phyloP scores from a whole-genome alignment of 1,284 basidiomycete species.

The Earliella scabrosa region DNA sequence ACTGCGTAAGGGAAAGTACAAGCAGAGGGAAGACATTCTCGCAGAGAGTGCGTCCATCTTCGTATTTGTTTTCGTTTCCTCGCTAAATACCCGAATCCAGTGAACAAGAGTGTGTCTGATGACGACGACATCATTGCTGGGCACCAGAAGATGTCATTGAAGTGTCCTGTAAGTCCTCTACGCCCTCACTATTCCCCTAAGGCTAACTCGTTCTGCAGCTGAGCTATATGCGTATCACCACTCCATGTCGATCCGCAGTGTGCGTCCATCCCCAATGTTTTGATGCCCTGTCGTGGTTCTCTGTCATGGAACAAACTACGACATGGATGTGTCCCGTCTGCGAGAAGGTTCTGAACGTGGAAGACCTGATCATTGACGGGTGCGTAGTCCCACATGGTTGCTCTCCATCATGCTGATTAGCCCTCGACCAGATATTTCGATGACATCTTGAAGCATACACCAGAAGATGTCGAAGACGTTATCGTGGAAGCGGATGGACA shows the following conservation, averaged over 20 bases:
- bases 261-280: slow-evolving; percentile 97
- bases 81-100: slow-evolving; percentile 41
- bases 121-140: slow-evolving; percentile 92
- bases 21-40: slow-evolving; percentile 68
- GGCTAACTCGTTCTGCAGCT: slow-evolving; percentile 52
- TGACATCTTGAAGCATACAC: slow-evolving; percentile 76
- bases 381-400: slow-evolving; percentile 42
- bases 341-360: slow-evolving; percentile 76
- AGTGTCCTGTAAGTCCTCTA: slow-evolving; percentile 78
- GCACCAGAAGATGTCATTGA: slow-evolving; percentile 86
- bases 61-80: not conserved
- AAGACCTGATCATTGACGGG: slow-evolving; percentile 93
- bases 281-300: slow-evolving; percentile 93
- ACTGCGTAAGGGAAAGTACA: slow-evolving; percentile 69
- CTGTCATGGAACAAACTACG: slow-evolving; percentile 95
- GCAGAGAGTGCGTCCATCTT: slow-evolving; percentile 69
- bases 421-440: slow-evolving; percentile 73
- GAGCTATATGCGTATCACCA: slow-evolving; percentile 86
- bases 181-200: not conserved
- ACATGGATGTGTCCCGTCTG: slow-evolving; percentile 98
- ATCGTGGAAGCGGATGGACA: slow-evolving; percentile 93
- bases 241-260: slow-evolving; percentile 82
- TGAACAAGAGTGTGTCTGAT: slow-evolving; percentile 58
- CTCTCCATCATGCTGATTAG: not conserved
- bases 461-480: slow-evolving; percentile 88